Percentiles rank a stretch among this genome's conserved stretches.
Conservation (phyloP, 352 stramenopile genomes). For the Phytopythium chamaehyphon region DNA sequence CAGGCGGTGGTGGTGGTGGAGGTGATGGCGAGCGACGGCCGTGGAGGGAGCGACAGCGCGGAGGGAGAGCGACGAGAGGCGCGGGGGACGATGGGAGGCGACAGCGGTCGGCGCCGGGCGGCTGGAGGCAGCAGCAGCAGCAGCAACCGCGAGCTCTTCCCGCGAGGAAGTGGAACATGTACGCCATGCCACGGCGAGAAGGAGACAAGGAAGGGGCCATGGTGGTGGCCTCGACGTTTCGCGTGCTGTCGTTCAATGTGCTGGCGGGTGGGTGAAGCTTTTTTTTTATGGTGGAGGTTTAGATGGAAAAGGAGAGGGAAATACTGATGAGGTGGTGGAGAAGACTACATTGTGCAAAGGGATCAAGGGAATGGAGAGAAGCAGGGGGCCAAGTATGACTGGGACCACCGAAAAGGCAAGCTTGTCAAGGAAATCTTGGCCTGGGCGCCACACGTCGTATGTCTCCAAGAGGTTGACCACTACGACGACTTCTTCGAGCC, state of each 20-base stretch:
- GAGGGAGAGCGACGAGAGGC: neutral
- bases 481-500: conserved; percentile 70
- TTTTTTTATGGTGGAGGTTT: neutral
- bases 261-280: conserved; percentile 28
- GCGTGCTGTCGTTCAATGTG: conserved; percentile 73
- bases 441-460: conserved; percentile 48
- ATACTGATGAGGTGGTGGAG: conserved; percentile 3
- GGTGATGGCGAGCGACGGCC: no score
- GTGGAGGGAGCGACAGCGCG: conserved; percentile 3
- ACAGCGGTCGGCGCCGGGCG: conserved; percentile 1
- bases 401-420: conserved; percentile 38
- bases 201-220: conserved; percentile 11
- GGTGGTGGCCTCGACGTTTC: conserved; percentile 37
- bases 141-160: neutral
- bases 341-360: conserved; percentile 55
- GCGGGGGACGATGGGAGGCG: neutral
- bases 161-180: conserved; percentile 43
- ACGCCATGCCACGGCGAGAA: conserved; percentile 24
- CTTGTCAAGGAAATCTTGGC: conserved; percentile 51
- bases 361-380: conserved; percentile 24
- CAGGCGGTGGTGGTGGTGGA: no score
- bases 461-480: conserved; percentile 72
- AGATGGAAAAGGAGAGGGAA: neutral
- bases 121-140: neutral
- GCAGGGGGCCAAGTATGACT: conserved; percentile 50